These are phyloP conservation scores for Papiliotrema laurentii DNA, from an alignment of 1,284 basidiomycete genomes.

Conservation along the genomic window DNA sequence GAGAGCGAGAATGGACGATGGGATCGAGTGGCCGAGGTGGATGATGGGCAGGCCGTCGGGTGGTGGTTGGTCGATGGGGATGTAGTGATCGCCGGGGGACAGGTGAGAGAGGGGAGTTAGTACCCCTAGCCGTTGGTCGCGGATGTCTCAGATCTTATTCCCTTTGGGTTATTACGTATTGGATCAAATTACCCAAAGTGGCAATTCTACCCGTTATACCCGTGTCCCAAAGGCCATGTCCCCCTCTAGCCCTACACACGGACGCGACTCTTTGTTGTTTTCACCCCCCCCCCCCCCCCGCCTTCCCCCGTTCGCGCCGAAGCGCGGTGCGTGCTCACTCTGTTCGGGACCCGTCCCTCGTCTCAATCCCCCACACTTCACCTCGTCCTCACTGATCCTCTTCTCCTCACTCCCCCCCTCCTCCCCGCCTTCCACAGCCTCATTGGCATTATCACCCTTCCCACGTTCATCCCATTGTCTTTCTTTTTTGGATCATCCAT, in stretches of 20 bases:
- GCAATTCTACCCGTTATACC: no score
- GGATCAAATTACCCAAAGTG: no score
- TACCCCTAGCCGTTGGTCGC: no score
- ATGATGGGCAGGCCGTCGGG: slow-evolving; percentile 11
- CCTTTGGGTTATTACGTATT: no score
- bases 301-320: no score
- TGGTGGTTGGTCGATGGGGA: slow-evolving; percentile 23
- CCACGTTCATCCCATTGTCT: neutral
- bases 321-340: neutral
- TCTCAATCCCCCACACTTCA: neutral
- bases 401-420: neutral
- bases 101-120: no score
- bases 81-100: slow-evolving; percentile 1
- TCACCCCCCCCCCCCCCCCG: no score
- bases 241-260: no score
- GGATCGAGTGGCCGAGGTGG: slow-evolving; percentile 4
- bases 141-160: no score
- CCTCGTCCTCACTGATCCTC: neutral
- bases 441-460: neutral
- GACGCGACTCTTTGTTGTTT: neutral
- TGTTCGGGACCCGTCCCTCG: neutral
- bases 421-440: neutral
- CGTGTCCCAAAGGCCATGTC: no score
- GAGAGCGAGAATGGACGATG: no score
- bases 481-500: neutral